These are phyloP conservation scores for Nicotiana attenuata DNA, from an alignment of 257 asterid genomes.

Conservation along the genomic window DNA sequence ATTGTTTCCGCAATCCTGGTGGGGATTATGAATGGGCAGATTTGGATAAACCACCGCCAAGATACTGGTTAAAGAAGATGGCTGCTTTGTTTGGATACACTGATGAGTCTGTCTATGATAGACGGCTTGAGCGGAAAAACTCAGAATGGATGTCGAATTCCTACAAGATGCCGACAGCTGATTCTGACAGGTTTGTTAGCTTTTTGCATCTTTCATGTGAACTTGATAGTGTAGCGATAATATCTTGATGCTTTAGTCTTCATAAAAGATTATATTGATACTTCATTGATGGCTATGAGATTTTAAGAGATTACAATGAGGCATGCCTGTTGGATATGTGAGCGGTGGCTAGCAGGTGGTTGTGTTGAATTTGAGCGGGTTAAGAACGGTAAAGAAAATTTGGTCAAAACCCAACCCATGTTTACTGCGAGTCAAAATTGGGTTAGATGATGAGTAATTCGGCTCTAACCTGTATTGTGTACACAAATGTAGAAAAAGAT, in stretches of 20 bases:
- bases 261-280: background rate
- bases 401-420: background rate
- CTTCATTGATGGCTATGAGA: background rate
- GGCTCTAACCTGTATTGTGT: background rate
- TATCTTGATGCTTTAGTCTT: background rate
- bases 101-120: constrained; percentile 38
- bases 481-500: background rate
- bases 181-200: constrained; percentile 40
- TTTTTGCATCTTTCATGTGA: background rate
- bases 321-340: background rate
- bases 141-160: constrained; percentile 32
- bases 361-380: background rate
- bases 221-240: background rate
- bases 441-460: background rate
- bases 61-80: constrained; percentile 75
- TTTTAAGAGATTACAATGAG: background rate
- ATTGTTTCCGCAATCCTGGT: constrained; percentile 87
- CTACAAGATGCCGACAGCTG: constrained; percentile 24
- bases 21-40: constrained; percentile 99
- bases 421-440: background rate
- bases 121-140: constrained; percentile 36
- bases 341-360: background rate
- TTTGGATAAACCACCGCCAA: constrained; percentile 95
- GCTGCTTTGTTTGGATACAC: constrained; percentile 73
- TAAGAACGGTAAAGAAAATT: background rate